Base-by-base conservation (phyloP, 768 basidiomycete genomes). In the Paxillus rubicundulus region DNA sequence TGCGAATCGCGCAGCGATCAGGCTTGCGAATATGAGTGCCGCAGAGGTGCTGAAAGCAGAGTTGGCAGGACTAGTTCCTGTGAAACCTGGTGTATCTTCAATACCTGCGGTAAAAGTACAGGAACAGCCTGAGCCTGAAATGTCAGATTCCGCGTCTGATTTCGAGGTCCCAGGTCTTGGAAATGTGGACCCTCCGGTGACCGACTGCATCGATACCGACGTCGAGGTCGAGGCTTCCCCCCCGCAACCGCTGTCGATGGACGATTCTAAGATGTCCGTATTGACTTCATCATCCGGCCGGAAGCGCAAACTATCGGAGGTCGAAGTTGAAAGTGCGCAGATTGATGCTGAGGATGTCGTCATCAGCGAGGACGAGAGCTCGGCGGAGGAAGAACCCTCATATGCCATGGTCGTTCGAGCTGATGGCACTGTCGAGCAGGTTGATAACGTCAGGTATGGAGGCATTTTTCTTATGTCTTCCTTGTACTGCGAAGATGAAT, bases 1-100 rank as follows among this genome's bases (percentile, higher is more conserved):
- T 27, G 86, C 87, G 45, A 96, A 96, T 69, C 84, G 92, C 38
- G 82, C 84, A 57, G 91, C 89, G 21, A 92, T 97, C 58, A 84
- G 95, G 54, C 86, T 96, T 82, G 96, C 96, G 27, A 98, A 98
- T 66, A 83, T 98, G 84, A 92, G 85, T 74, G 96, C 96, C 41
- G 95, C 95, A 50, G 92, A 98, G 68, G 82, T 87, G 68, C 77
- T 98, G 62, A 95, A 92, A 72, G 93, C 92, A 47, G 92, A 98
- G 70, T 70, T 98, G 57, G 81, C 85, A 58, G 82, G 84, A 18
- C 65, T 76, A 41, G 57, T 70, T 48, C 74, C 79, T 12, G 67
- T 74, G 46, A 77, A 75, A 59, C 59, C 70, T 13, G 66, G 70
- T 18, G 62, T 64, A 52, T 66, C 64, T 44, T 60, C 67, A 17